A percentile compares a stretch with the other conserved stretches of the same genome.
These are phyloP conservation scores for Penicillium pancosmium DNA, from an alignment of 495 filamentous ascomycete species.

Conservation along the genomic window DNA sequence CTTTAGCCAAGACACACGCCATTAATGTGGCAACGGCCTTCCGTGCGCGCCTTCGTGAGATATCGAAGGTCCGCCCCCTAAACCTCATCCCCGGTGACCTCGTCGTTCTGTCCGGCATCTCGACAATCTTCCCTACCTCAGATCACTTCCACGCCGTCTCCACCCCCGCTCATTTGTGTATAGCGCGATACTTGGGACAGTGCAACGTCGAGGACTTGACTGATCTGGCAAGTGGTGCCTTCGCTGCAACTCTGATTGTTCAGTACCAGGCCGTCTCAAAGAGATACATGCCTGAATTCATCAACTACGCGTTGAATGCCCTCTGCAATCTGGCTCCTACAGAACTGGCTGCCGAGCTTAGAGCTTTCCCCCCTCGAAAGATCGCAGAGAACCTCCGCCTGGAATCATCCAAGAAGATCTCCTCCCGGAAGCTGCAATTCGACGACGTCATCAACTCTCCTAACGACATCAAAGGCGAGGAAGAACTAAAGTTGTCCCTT, in stretches of 20 bases:
- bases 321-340: conserved; percentile 67
- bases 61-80: conserved; percentile 61
- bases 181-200: conserved; percentile 81
- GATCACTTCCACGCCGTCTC: conserved; percentile 95
- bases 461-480: conserved; percentile 27
- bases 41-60: conserved; percentile 66
- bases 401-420: conserved; percentile 27
- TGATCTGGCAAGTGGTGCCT: conserved; percentile 75
- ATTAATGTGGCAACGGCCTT: conserved; percentile 76
- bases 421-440: conserved; percentile 43
- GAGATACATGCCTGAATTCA: conserved; percentile 83
- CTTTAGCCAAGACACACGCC: conserved; percentile 80
- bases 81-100: conserved; percentile 74
- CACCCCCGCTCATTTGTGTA: conserved; percentile 81
- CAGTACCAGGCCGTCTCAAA: conserved; percentile 81
- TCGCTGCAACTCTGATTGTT: conserved; percentile 71
- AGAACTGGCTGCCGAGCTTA: conserved; percentile 44
- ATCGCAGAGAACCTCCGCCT: conserved; percentile 56
- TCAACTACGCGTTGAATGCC: conserved; percentile 78
- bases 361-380: conserved; percentile 65
- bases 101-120: conserved; percentile 77
- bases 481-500: conserved; percentile 61
- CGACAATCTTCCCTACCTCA: conserved; percentile 86
- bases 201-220: conserved; percentile 62
- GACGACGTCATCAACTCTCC: conserved; percentile 53